Base-by-base conservation (phyloP, 1,139 yeast genomes). In the Blastobotrys proliferans region DNA sequence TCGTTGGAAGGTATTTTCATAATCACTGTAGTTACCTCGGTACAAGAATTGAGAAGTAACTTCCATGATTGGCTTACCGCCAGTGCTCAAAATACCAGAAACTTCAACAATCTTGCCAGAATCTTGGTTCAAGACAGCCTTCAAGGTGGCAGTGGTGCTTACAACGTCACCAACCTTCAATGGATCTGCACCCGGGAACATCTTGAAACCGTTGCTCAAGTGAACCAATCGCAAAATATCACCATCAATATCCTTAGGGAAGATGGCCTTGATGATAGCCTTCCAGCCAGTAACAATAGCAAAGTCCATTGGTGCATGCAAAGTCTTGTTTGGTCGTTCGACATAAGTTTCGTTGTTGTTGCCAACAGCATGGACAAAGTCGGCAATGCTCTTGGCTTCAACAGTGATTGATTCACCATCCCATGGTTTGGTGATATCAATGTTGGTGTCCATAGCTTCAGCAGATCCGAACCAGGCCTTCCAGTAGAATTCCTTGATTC, bases 281-380 rank as follows among this genome's bases (percentile, higher is more conserved):
- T 83, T 84, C 99, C 99, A 92, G 39, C 98, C 98, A 59, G 90
- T 79, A 48, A 94, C 97, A 67, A 92, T 92, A 43, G 98, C 97
- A 63, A 90, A 94, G 73, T 92, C 99, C 97, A 92, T 92, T 60
- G 99, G 99, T 42, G 98, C 98, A 58, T 80, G 75, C 48, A 88
- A 81, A 40, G 74, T 76, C 68, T 85, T 83, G 55, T 94, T 95
- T 43, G 86, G 79, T 72, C 95, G 81, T 50, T 82, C 76, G 51
- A 90, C 96, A 58, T 88, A 92, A 46, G 95, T 96, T 69, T 90
- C 97, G 67, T 96, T 88, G 56, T 84, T 84, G 77, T 92, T 92
- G 59, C 97, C 97, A 64, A 92, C 86, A 50, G 97, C 97, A 59
- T 90, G 97, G 32, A 96, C 90, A 65, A 92, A 87, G 66, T 90